Evolutionary conservation across 257 asterid species (phyloP).

Genomic region (Fraxinus pennsylvanica): DNA sequence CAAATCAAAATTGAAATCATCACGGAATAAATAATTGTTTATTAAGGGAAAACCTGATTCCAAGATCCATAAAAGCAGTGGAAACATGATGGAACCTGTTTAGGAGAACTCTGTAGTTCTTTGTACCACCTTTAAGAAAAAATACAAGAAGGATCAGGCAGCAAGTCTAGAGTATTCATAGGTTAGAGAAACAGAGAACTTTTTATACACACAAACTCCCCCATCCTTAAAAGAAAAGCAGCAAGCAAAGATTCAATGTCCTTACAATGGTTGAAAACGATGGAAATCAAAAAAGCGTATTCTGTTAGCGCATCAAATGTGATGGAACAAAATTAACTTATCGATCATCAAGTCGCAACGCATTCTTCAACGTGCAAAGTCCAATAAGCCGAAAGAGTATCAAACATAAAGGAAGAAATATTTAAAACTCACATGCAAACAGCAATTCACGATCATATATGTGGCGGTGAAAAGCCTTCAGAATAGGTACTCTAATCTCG

Average conservation of each 20-base stretch:
- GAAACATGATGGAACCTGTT: constrained; percentile 89
- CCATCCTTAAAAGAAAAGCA: background rate
- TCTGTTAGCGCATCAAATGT: background rate
- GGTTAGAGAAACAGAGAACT: background rate
- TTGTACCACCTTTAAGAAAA: constrained; percentile 76
- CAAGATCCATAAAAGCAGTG: constrained; percentile 88
- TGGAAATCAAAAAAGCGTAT: background rate
- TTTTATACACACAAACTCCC: background rate
- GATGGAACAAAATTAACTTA: background rate
- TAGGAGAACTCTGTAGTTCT: constrained; percentile 86
- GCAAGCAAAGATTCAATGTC: background rate
- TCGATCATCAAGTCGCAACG: background rate
- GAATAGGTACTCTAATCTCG: constrained; percentile 80
- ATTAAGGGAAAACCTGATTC: constrained; percentile 48
- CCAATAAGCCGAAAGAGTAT: background rate
- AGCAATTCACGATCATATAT: constrained; percentile 82
- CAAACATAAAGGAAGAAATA: constrained; percentile 18
- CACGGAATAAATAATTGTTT: constrained; percentile 23
- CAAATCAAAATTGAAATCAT: constrained; percentile 17
- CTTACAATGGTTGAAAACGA: background rate
- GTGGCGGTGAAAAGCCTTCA: constrained; percentile 79
- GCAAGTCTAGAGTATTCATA: background rate
- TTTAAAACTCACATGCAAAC: constrained; percentile 74
- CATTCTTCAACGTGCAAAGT: background rate
- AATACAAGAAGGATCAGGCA: constrained; percentile 19